Evolutionary conservation across 2,329 filamentous ascomycete species (phyloP), one percentile per base, ranked within the genome.

Genomic region (Juglanconis sp.): DNA sequence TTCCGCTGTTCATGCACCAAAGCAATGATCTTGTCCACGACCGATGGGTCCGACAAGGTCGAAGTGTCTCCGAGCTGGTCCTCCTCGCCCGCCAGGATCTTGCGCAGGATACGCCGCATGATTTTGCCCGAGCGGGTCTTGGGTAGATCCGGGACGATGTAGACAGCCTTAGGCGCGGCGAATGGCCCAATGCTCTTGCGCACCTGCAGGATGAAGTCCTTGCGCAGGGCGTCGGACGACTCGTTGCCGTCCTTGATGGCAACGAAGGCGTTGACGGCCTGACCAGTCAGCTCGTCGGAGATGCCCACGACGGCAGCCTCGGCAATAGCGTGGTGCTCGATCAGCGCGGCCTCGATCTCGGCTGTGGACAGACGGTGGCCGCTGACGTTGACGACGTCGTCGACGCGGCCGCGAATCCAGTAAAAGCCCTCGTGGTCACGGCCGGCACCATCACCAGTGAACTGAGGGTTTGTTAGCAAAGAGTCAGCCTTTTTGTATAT

Each of bases 81-180:
- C 77, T 97, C 94, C 81, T 99, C 95, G 40, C 94, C 94, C 15
- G 93, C 93, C 68, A 99, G 78, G 71, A 99, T 96, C 91, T 99
- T 99, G 70, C 95, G 86, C 80, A 99, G 78, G 72, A 99, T 96
- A 65, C 95, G 88, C 65, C 95, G 86, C 95, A 99, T 99, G 72
- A 99, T 99, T 89, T 99, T 99, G 67, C 95, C 95, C 68, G 91
- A 96, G 68, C 95, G 85, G 42, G 95, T 99, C 87, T 99, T 98
- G 70, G 95, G 95, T 66, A 99, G 84, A 73, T 99, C 95, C 3
- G 92, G 89, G 49, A 99, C 90, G 57, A 96, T 86, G 73, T 87
- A 95, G 65, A 99, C 88, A 24, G 89, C 90, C 82, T 98, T 99
- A 65, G 95, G 95, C 36, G 95, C 93, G 4, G 95, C 95, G 73